Evolutionary conservation across 768 basidiomycete genomes (phyloP).

Genomic region (Mycena rosella): DNA sequence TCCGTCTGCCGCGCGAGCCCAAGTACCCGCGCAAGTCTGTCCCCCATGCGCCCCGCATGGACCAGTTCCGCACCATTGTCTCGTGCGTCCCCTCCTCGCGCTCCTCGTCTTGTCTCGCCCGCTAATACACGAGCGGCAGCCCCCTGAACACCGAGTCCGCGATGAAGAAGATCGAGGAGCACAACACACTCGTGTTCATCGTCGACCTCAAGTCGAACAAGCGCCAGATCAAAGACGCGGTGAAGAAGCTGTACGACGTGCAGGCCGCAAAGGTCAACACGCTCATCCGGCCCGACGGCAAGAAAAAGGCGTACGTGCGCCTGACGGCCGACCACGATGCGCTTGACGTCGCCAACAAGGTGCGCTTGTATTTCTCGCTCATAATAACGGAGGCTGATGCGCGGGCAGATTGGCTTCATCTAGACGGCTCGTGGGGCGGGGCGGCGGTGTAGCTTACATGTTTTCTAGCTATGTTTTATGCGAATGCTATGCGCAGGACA

Average conservation of each 20-base stretch:
- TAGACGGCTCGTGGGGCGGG: too few relatives aligned
- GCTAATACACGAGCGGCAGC: too few relatives aligned
- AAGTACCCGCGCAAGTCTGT: constrained; percentile 97
- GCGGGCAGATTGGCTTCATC: background rate
- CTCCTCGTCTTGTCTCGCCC: too few relatives aligned
- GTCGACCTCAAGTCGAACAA: constrained; percentile 97
- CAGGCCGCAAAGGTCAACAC: constrained; percentile 98
- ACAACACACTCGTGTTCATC: constrained; percentile 99
- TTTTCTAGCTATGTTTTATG: background rate
- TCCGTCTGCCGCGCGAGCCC: constrained; percentile 84
- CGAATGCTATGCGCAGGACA: background rate
- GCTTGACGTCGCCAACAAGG: constrained; percentile 97
- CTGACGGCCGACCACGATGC: constrained; percentile 97
- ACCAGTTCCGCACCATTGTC: constrained; percentile 94
- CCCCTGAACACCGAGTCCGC: constrained; percentile 96
- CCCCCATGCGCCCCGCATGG: constrained; percentile 94
- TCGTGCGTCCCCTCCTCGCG: too few relatives aligned
- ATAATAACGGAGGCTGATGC: background rate
- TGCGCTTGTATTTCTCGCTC: constrained; percentile 44
- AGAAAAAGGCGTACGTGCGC: constrained; percentile 99
- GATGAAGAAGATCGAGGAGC: constrained; percentile 99
- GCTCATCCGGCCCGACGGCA: constrained; percentile 97
- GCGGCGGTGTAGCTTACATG: background rate
- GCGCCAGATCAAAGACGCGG: constrained; percentile 99
- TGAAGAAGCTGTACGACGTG: constrained; percentile 99